Evolutionary conservation across 2,329 filamentous ascomycete species (phyloP), one percentile per base, ranked within the genome.

Genomic region (Exophiala calicioides): DNA sequence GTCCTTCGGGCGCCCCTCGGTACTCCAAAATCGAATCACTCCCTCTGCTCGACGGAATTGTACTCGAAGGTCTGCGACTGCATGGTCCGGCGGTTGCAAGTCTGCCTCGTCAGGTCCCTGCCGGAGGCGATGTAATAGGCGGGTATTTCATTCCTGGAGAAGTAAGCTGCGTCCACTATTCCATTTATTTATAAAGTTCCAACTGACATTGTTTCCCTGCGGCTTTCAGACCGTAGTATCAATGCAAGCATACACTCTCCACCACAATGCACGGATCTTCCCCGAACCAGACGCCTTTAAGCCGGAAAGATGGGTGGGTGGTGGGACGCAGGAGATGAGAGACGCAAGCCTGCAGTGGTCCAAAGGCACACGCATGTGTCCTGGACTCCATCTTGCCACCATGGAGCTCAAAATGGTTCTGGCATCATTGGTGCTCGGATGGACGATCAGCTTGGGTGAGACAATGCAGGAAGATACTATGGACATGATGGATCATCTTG

Each of bases 241-340:
- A 1, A 37, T 38, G 18, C 32, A 37, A 13, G 21, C 20, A 6
- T 45, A 37, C 19, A 37, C 42, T 7, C 13, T 23, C 10, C 51
- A 54, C 24, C 27, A 49, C 26, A 27, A 52, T 31, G 15, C 12
- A 15, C 26, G 4, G 6, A 33, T 44, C 10, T 54, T 54, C 33
- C 43, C 42, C 2, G 16, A 45, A 6, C 44, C 51, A 2, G 20
- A 35, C 10, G 12, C 36, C 3, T 54, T 54, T 24, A 33, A 32
- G 5, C 48, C 51, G 5, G 44, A 44, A 13, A 19, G 51, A 21
- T 54, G 51, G 51, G 34, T 19, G 8, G 18, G 36, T 15, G 42
- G 32, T n/a, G 42, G 21, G 7, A 45, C 42, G 6, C 12, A 21
- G 10, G 23, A 45, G 12, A 45, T 45, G 42, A 45, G 18, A 31